These are phyloP conservation scores for Mucor plumbeus DNA, from an alignment of 371 early-diverging fungal species.

Conservation along the genomic window DNA sequence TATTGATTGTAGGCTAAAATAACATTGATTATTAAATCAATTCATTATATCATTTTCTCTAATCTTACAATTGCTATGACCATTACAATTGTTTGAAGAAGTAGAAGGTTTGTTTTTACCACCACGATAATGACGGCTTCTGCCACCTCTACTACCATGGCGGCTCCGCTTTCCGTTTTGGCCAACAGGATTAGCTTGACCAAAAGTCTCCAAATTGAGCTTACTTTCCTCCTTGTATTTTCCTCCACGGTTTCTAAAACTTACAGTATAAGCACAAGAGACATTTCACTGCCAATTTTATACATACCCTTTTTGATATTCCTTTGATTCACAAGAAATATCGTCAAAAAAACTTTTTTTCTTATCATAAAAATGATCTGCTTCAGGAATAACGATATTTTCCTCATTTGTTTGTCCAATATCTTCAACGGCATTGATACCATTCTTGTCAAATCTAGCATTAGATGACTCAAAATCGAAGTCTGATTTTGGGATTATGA, in stretches of 20 bases:
- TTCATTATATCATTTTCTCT: too few species aligned
- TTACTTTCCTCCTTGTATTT: constrained; percentile 83
- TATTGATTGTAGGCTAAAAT: too few species aligned
- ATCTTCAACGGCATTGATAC: constrained; percentile 55
- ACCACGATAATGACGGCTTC: constrained; percentile 31
- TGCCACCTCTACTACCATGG: constrained; percentile 17
- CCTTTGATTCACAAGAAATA: constrained; percentile 77
- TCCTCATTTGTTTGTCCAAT: constrained; percentile 45
- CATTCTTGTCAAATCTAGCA: constrained; percentile 89
- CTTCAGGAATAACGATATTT: constrained; percentile 29
- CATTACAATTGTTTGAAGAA: neutral
- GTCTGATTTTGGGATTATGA: constrained; percentile 71
- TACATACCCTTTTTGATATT: constrained; percentile 7
- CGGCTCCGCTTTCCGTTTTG: constrained; percentile 52
- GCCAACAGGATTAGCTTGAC: constrained; percentile 70
- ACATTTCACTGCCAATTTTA: neutral
- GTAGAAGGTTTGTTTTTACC: constrained; percentile 34
- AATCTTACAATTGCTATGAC: neutral
- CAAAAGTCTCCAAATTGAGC: constrained; percentile 93
- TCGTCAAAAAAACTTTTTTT: constrained; percentile 93
- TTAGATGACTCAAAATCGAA: constrained; percentile 95
- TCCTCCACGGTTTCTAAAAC: constrained; percentile 63
- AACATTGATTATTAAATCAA: too few species aligned
- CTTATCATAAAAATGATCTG: constrained; percentile 66
- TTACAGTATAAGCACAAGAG: neutral